Conservation (phyloP, 176 grass and related monocot genomes). For the Eragrostis curvula region DNA sequence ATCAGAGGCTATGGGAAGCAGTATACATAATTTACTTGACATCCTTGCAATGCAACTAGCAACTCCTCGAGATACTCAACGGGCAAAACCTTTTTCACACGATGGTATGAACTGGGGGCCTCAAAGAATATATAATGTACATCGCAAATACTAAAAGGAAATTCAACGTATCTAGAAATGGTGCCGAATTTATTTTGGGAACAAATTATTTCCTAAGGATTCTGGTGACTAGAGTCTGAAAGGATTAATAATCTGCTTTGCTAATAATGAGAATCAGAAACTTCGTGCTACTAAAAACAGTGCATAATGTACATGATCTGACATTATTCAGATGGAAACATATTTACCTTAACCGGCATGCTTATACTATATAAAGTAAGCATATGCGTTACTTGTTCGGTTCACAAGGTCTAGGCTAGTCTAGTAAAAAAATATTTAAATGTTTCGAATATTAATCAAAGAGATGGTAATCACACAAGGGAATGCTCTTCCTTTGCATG, state of each 20-base stretch:
- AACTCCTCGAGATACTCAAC: conserved; percentile 6
- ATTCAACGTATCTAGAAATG: background rate
- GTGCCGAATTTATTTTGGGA: background rate
- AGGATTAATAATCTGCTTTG: background rate
- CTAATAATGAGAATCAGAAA: background rate
- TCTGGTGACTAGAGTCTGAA: background rate
- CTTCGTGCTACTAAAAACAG: background rate
- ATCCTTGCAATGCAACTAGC: background rate
- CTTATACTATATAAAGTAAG: background rate
- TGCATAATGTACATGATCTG: background rate
- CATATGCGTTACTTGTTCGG: background rate
- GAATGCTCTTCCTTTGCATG: conserved; percentile 9
- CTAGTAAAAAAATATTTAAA: too few relatives aligned
- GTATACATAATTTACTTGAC: background rate
- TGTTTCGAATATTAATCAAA: too few relatives aligned
- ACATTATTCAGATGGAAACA: background rate
- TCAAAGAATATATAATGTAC: background rate
- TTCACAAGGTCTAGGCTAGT: background rate
- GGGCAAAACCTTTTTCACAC: background rate
- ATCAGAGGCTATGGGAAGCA: conserved; percentile 11
- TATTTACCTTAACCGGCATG: background rate
- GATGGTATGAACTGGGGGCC: background rate
- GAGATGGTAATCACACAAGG: background rate
- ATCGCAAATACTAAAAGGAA: background rate
- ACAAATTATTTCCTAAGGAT: background rate